phyloP scores from a whole-genome alignment of 768 basidiomycete genomes.

The Amanita subjunquillea region DNA sequence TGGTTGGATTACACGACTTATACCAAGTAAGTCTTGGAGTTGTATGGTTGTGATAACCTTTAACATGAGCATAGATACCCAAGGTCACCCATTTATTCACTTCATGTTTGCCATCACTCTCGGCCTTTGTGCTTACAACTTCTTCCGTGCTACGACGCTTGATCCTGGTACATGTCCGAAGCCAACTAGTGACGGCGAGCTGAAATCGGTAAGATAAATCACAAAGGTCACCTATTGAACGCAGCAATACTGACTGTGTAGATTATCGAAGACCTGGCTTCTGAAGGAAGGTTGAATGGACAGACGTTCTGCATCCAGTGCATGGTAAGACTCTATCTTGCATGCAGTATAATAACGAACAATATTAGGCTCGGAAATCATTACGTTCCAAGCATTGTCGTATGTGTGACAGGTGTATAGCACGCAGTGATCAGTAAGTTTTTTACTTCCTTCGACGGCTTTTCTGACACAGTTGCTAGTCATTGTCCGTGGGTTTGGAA shows the following conservation, averaged over 20 bases:
- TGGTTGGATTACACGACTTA: constrained; percentile 70
- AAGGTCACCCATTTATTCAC: constrained; percentile 67
- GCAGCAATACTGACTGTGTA: not conserved
- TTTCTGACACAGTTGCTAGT: constrained; percentile 26
- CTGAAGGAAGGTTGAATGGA: constrained; percentile 82
- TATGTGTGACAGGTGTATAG: constrained; percentile 81
- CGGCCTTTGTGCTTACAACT: constrained; percentile 75
- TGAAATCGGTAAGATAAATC: constrained; percentile 61
- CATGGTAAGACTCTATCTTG: constrained; percentile 48
- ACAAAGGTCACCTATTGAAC: not conserved
- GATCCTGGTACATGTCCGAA: constrained; percentile 86
- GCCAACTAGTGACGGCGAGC: constrained; percentile 71
- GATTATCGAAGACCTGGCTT: constrained; percentile 88
- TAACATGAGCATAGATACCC: constrained; percentile 43
- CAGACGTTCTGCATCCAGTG: constrained; percentile 96
- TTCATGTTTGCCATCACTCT: constrained; percentile 64
- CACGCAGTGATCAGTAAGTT: constrained; percentile 87
- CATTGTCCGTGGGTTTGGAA: constrained; percentile 99
- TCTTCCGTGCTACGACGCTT: constrained; percentile 80
- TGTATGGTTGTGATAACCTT: not conserved
- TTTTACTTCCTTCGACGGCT: not conserved
- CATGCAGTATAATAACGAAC: not conserved
- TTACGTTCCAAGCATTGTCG: constrained; percentile 94
- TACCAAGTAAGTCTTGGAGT: constrained; percentile 41
- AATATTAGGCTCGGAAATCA: constrained; percentile 66